phyloP scores from a whole-genome alignment of 108 stramenopile species.

The Stephanodiscus minutulus region DNA sequence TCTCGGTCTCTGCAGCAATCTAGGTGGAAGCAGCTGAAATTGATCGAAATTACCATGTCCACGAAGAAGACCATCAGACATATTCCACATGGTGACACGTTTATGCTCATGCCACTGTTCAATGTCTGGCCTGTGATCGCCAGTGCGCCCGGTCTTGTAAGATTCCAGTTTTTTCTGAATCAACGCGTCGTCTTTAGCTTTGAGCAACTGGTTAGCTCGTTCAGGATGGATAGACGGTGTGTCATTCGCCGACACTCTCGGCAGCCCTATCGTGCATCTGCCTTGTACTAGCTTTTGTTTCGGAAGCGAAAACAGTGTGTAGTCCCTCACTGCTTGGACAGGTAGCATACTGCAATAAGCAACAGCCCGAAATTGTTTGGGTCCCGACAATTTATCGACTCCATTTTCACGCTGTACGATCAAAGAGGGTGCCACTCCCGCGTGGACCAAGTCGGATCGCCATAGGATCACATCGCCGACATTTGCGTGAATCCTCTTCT shows the following conservation, averaged over 20 bases:
- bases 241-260: neutral
- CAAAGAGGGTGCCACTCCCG: constrained; percentile 32
- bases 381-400: neutral
- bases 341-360: constrained; percentile 56
- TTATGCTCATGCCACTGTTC: constrained; percentile 51
- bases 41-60: neutral
- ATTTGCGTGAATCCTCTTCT: constrained; percentile 40
- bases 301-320: constrained; percentile 25
- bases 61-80: neutral
- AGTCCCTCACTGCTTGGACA: constrained; percentile 29
- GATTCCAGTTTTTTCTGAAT: constrained; percentile 50
- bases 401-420: neutral
- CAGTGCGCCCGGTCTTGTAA: constrained; percentile 62
- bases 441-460: constrained; percentile 60
- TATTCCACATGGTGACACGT: constrained; percentile 35
- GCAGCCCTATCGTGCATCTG: neutral
- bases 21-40: constrained; percentile 13
- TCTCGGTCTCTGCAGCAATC: constrained; percentile 40
- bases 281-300: constrained; percentile 21
- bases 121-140: constrained; percentile 50
- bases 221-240: neutral
- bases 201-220: neutral
- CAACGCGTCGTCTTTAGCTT: constrained; percentile 18
- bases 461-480: constrained; percentile 74
- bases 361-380: constrained; percentile 46